Evolutionary conservation across 164 flowering plant species (phyloP).

Genomic region (Kalanchoe fedtschenkoi): DNA sequence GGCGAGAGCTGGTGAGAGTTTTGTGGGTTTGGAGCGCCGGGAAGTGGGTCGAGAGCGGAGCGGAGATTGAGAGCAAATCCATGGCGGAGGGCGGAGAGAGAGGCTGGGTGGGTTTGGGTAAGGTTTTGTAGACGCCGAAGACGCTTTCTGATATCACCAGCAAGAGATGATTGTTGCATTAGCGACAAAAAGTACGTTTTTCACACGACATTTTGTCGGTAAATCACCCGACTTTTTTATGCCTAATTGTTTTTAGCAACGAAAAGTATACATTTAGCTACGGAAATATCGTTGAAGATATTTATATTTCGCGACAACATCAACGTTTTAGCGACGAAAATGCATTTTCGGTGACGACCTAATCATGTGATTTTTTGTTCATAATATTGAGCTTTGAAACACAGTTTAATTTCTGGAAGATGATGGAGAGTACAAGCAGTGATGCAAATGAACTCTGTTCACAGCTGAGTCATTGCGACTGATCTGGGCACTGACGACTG

Average conservation of each 20-base stretch:
- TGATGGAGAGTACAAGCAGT: no score
- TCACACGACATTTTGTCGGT: background rate
- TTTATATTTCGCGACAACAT: no score
- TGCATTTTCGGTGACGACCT: no score
- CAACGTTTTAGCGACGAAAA: no score
- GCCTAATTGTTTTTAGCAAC: background rate
- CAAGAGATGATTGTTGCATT: background rate
- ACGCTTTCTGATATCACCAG: background rate
- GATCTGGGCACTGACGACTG: no score
- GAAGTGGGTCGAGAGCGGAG: conserved; percentile 9
- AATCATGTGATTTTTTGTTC: no score
- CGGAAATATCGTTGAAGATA: background rate
- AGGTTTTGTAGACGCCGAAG: background rate
- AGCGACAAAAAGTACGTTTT: background rate
- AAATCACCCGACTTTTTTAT: no score
- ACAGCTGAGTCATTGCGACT: no score
- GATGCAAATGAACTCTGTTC: no score
- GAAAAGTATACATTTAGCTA: background rate
- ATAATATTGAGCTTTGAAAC: no score
- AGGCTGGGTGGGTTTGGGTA: conserved; percentile 1
- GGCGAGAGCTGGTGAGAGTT: background rate
- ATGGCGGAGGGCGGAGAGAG: conserved; percentile 10
- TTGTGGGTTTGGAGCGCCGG: background rate
- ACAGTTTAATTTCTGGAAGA: no score
- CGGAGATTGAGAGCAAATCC: conserved; percentile 22